These are phyloP conservation scores for Kitagawia praeruptora DNA, from an alignment of 129 eudicot species.

Conservation along the genomic window DNA sequence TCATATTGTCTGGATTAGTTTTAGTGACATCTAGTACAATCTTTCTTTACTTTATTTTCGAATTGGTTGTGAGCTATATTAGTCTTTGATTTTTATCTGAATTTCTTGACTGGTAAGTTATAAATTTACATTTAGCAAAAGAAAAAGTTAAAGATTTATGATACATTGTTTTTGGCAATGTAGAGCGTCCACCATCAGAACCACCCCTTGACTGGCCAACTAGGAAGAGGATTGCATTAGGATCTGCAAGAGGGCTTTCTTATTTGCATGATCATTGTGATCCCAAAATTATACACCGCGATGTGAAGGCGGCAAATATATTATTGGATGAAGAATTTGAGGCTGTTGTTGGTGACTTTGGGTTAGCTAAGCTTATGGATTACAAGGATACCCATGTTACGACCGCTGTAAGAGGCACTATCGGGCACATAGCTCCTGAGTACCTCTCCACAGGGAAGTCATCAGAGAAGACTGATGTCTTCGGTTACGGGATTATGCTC, in stretches of 20 bases:
- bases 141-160: too few relatives aligned
- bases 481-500: constrained; percentile 90
- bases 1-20: neutral
- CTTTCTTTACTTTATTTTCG: neutral
- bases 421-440: constrained; percentile 92
- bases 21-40: neutral
- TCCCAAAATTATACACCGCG: constrained; percentile 86
- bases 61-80: neutral
- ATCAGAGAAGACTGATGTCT: constrained; percentile 79
- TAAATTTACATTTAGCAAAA: too few relatives aligned
- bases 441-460: constrained; percentile 80
- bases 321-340: constrained; percentile 84
- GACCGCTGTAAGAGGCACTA: constrained; percentile 86
- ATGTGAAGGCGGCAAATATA: constrained; percentile 89
- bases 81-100: neutral
- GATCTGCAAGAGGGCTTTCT: constrained; percentile 78
- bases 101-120: neutral
- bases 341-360: constrained; percentile 90
- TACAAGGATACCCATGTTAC: constrained; percentile 91
- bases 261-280: constrained; percentile 83
- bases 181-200: constrained; percentile 55
- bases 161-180: neutral
- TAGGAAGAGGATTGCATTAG: constrained; percentile 65
- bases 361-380: constrained; percentile 87
- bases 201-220: constrained; percentile 68